A percentile compares a stretch with the other conserved stretches of the same genome.
Evolutionary conservation across 2,329 filamentous ascomycete genomes (phyloP).

Genomic region (Colletotrichum sp.): DNA sequence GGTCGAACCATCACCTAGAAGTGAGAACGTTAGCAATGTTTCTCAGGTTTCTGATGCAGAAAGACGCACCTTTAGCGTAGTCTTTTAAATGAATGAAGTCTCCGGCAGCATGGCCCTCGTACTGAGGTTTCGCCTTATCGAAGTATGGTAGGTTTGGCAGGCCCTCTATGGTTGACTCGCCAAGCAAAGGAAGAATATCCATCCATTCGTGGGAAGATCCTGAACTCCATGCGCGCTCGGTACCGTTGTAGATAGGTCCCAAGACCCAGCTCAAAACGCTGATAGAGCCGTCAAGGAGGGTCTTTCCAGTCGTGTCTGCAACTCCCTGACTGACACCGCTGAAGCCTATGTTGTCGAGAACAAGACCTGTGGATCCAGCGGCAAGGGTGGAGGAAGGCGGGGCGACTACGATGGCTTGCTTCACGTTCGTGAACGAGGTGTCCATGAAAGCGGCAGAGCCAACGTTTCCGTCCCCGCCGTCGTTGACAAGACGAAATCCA

Average conservation of each 20-base stretch:
- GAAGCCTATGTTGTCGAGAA: background rate
- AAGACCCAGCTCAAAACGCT: background rate
- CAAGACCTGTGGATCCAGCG: background rate
- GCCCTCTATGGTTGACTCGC: background rate
- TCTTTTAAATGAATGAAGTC: constrained; percentile 21
- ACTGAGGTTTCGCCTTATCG: constrained; percentile 58
- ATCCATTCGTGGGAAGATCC: background rate
- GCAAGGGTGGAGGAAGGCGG: background rate
- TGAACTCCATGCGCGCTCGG: background rate
- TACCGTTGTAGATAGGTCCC: background rate
- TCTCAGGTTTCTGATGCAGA: rapidly evolving
- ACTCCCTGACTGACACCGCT: background rate
- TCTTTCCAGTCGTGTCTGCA: background rate
- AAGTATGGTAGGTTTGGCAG: constrained; percentile 36
- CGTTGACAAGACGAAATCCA: background rate
- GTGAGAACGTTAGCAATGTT: rapidly evolving
- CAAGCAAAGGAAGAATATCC: background rate
- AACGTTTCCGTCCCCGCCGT: background rate
- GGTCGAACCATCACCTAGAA: background rate
- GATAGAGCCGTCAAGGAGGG: background rate
- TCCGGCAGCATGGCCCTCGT: constrained; percentile 31
- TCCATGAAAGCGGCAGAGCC: background rate
- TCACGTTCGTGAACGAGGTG: background rate
- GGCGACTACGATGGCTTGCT: background rate
- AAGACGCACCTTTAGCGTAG: background rate